Evolutionary conservation across 2,329 filamentous ascomycete genomes (phyloP), one percentile per base, ranked within the genome.

Genomic region (Madurella fahalii): DNA sequence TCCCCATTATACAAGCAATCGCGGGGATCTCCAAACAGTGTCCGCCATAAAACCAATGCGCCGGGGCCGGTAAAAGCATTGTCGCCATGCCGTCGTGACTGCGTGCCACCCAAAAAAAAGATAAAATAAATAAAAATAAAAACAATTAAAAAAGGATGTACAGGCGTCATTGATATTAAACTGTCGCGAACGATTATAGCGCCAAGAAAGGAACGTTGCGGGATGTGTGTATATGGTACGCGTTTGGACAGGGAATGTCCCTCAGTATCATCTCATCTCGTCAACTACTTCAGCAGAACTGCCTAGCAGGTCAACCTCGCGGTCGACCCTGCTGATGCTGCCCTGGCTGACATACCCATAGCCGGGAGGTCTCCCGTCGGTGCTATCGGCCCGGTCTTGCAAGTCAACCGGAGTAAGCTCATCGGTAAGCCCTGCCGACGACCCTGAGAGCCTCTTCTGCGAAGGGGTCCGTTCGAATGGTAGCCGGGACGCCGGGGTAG

Each of bases 381-480:
- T 58, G 17, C 64, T 63, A 42, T 69, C 69, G 39, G 65, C 63
- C 37, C 46, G 58, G 47, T 64, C 67, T 44, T 61, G 67, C 58
- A 72, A 68, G 48, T 76, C 72, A 40, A 71, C 64, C 18, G 77
- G 72, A 18, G 68, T 74, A 50, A 75, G 70, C 16, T 77, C 77
- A 18, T 77, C 76, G 0, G 73, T 73, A 12, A 73, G 73, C 1
- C 74, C 74, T 40, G 75, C 68, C 0, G 80, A 83, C 0, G 80
- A 82, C 16, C 71, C 73, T 5, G 75, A 81, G 9, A 75, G 68
- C 3, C 78, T 75, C 58, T 76, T 77, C 56, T 77, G 75, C 1
- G 81, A 84, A 39, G 72, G 73, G 20, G 73, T 77, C 5, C 81
- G 77, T 58, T 84, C 79, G 62, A 85, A 86, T 0, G 83, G 83